phyloP scores from a whole-genome alignment of 2,329 filamentous ascomycete genomes.

The Neofusicoccum umdonicola region DNA sequence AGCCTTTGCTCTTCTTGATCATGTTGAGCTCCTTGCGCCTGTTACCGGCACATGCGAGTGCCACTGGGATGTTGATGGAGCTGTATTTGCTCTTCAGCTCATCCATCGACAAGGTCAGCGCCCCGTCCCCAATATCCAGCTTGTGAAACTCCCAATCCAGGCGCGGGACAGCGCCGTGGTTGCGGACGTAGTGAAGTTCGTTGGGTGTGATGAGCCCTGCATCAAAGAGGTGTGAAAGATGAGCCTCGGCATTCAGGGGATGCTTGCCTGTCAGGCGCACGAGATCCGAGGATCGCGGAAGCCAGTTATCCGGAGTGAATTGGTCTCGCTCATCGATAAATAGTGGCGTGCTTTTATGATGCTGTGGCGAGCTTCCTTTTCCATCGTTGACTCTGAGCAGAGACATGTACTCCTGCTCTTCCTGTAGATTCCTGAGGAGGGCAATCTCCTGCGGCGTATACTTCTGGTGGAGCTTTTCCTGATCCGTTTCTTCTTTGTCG shows the following conservation, averaged over 20 bases:
- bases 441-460: slow-evolving; percentile 46
- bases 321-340: slow-evolving; percentile 51
- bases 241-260: slow-evolving; percentile 52
- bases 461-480: slow-evolving; percentile 34
- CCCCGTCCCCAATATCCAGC: slow-evolving; percentile 44
- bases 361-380: slow-evolving; percentile 37
- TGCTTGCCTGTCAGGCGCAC: slow-evolving; percentile 55
- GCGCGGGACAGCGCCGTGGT: slow-evolving; percentile 53
- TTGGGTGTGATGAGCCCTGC: slow-evolving; percentile 53
- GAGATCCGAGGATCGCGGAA: slow-evolving; percentile 47
- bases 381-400: slow-evolving; percentile 46
- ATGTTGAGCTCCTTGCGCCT: slow-evolving; percentile 61
- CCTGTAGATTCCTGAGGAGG: slow-evolving; percentile 40
- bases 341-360: slow-evolving; percentile 30
- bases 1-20: slow-evolving; percentile 55
- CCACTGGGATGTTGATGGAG: slow-evolving; percentile 42
- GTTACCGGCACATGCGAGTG: slow-evolving; percentile 61
- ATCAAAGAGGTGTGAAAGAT: slow-evolving; percentile 43
- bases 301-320: slow-evolving; percentile 54
- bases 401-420: slow-evolving; percentile 45
- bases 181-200: slow-evolving; percentile 53
- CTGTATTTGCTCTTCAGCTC: slow-evolving; percentile 44
- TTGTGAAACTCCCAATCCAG: slow-evolving; percentile 51
- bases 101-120: slow-evolving; percentile 44
- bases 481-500: slow-evolving; percentile 20